Evolutionary conservation across 208 protist genomes (phyloP), one percentile per base, ranked within the genome.

Genomic region (Wallacemonas sp.): DNA sequence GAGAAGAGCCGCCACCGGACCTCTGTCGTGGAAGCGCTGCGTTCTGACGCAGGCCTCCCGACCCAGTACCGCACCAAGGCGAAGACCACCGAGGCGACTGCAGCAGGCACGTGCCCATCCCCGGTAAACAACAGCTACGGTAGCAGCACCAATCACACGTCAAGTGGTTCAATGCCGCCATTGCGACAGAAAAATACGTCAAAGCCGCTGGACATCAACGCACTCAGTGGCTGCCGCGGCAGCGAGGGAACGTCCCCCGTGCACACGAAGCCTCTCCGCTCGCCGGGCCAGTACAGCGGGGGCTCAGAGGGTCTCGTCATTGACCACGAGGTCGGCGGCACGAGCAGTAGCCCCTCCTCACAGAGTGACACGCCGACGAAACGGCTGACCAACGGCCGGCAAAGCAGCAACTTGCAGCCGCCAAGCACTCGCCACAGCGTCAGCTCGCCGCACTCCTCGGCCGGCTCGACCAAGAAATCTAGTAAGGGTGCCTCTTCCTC

Each of bases 321-420:
- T 34, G 50, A 57, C 50, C 50, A 57, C 50, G 50, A 57, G 21
- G 21, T 27, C n/a, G 50, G 50, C 9, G 50, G 50, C 12, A 32
- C 50, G 0, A 57, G 50, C 19, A 57, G 50, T 32, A 57, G 50
- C 21, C 50, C 50, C 4, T 57, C 50, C 50, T 57, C 50, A 6
- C 50, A 57, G 50, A 57, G 50, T 32, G 50, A 57, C 50, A 57
- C 50, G 30, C 50, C 50, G 50, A 39, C 38, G 50, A 57, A 57
- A 32, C 50, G 50, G 50, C 12, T 27, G 29, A 10, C 50, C 3
- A 26, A 57, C 21, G 50, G 30, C 2, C 50, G 50, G 13, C 24
- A 37, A 2, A n/a, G 29, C 5, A 57, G 50, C 50, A 26, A 1
- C 24, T 9, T 27, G 50, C 50, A 57, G 50, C 50, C 50, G 3